phyloP scores from a whole-genome alignment of 352 stramenopile genomes.

The Pythium aristosporum region DNA sequence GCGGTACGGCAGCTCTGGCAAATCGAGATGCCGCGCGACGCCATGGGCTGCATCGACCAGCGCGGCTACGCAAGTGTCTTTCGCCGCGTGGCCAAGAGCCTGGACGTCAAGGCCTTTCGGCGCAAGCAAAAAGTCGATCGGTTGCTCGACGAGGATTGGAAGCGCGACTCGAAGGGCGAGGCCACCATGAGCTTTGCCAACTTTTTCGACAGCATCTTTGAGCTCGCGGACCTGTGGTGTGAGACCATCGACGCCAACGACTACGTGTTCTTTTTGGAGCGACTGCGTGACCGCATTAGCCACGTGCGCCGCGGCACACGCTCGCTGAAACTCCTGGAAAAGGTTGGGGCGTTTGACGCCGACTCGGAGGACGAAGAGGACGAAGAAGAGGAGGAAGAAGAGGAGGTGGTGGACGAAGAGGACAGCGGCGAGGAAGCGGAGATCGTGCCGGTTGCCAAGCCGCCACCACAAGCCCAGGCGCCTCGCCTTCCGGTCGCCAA shows the following conservation, averaged over 20 bases:
- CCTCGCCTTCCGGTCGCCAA: conserved; percentile 15
- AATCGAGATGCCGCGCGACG: conserved; percentile 54
- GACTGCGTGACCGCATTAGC: conserved; percentile 41
- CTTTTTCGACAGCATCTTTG: conserved; percentile 77
- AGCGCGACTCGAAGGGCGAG: conserved; percentile 57
- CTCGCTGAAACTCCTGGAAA: conserved; percentile 43
- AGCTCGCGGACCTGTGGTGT: conserved; percentile 72
- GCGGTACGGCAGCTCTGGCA: conserved; percentile 56
- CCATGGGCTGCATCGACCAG: conserved; percentile 61
- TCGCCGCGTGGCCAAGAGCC: conserved; percentile 49
- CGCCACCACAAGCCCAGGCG: background rate
- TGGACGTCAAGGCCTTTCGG: conserved; percentile 42
- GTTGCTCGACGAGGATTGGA: conserved; percentile 64
- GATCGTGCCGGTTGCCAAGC: background rate
- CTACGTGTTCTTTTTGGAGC: conserved; percentile 57
- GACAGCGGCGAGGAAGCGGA: background rate
- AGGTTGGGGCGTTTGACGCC: conserved; percentile 48
- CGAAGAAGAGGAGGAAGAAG: conserved; percentile 35
- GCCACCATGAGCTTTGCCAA: conserved; percentile 54
- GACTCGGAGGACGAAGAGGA: conserved; percentile 36
- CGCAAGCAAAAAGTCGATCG: conserved; percentile 36
- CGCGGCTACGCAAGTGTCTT: conserved; percentile 53
- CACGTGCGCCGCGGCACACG: conserved; percentile 29
- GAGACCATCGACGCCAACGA: conserved; percentile 67
- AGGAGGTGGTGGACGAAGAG: conserved; percentile 14